Evolutionary conservation across 352 stramenopile genomes (phyloP).

Genomic region (Pythium dissimile): DNA sequence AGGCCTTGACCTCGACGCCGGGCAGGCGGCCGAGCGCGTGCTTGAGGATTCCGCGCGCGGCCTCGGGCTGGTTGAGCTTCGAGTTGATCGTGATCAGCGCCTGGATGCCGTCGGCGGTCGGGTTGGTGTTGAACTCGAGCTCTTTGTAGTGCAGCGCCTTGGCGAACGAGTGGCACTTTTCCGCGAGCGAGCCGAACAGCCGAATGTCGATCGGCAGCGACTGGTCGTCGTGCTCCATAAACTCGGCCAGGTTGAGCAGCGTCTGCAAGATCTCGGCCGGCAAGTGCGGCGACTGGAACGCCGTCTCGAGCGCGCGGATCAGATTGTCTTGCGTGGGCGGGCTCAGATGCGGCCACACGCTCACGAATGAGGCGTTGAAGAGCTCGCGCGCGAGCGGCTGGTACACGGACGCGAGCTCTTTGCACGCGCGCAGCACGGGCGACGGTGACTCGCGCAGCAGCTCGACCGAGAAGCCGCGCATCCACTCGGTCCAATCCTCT

Average conservation of each 20-base stretch:
- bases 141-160: constrained; percentile 99
- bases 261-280: constrained; percentile 98
- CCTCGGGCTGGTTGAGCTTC: constrained; percentile 94
- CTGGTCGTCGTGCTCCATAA: constrained; percentile 99
- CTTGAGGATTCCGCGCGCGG: constrained; percentile 98
- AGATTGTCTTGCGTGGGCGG: constrained; percentile 90
- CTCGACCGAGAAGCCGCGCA: constrained; percentile 96
- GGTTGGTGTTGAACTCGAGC: constrained; percentile 94
- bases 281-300: constrained; percentile 90
- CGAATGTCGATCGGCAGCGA: constrained; percentile 97
- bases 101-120: constrained; percentile 93
- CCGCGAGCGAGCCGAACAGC: constrained; percentile 93
- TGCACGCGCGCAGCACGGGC: constrained; percentile 92
- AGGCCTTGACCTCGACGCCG: constrained; percentile 90
- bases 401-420: constrained; percentile 96
- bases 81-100: constrained; percentile 99
- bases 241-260: constrained; percentile 98
- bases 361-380: constrained; percentile 99
- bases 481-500: constrained; percentile 99
- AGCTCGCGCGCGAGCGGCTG: constrained; percentile 97
- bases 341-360: constrained; percentile 96
- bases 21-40: constrained; percentile 78
- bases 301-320: constrained; percentile 92
- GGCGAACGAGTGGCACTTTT: constrained; percentile 98
- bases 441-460: constrained; percentile 97